Evolutionary conservation across 495 filamentous ascomycete species (phyloP).

Genomic region (Jackrogersella multiformis): DNA sequence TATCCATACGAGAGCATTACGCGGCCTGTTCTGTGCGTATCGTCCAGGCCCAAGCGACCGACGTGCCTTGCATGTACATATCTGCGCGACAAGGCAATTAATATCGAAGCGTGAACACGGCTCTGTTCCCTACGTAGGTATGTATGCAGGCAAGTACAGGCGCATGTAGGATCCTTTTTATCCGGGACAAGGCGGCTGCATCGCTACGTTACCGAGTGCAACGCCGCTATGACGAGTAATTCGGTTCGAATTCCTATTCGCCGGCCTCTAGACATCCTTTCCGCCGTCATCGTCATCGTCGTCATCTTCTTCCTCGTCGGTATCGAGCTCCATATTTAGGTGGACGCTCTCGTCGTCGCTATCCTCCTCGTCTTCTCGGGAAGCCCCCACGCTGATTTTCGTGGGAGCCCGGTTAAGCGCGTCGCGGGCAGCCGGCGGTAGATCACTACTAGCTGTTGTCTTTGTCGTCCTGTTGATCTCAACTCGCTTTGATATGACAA

Average conservation of each 20-base stretch:
- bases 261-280: conserved; percentile 43
- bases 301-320: conserved; percentile 42
- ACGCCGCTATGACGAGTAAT: conserved; percentile 11
- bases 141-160: not conserved
- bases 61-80: conserved; percentile 34
- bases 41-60: not conserved
- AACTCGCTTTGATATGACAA: conserved; percentile 38
- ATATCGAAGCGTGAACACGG: conserved; percentile 11
- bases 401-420: conserved; percentile 6
- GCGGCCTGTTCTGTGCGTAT: conserved; percentile 5
- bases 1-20: conserved; percentile 25
- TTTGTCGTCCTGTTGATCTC: conserved; percentile 33
- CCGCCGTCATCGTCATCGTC: conserved; percentile 46
- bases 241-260: conserved; percentile 35
- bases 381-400: not conserved
- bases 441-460: not conserved
- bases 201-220: conserved; percentile 30
- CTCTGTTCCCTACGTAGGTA: not conserved
- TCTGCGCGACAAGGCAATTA: conserved; percentile 34
- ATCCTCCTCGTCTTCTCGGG: conserved; percentile 22
- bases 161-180: conserved; percentile 33
- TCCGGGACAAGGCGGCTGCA: conserved; percentile 21
- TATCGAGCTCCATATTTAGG: conserved; percentile 52
- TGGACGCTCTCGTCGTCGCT: conserved; percentile 54
- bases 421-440: conserved; percentile 2